phyloP scores from a whole-genome alignment of 768 basidiomycete genomes.

The Amanita inopinata region DNA sequence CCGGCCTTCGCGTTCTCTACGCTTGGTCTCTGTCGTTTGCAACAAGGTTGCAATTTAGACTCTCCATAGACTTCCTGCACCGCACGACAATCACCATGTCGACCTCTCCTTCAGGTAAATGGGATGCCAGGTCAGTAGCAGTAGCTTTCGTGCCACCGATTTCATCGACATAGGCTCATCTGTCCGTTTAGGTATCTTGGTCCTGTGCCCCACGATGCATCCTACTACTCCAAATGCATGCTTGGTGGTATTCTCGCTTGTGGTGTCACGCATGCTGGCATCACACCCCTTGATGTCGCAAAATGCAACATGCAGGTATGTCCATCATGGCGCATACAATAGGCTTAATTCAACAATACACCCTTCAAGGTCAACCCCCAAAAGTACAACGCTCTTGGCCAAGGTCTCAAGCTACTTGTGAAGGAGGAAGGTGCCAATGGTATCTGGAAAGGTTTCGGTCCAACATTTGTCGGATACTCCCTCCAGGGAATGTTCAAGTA shows the following conservation, averaged over 20 bases:
- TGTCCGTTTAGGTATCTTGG: conserved; percentile 42
- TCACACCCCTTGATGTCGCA: conserved; percentile 81
- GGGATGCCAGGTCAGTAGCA: conserved; percentile 57
- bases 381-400: conserved; percentile 63
- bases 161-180: conserved; percentile 2
- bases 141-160: background rate
- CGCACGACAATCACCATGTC: conserved; percentile 36
- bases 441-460: conserved; percentile 92
- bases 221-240: conserved; percentile 81
- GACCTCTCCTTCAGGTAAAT: conserved; percentile 44
- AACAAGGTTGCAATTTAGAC: conserved; percentile 14
- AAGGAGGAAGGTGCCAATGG: conserved; percentile 78
- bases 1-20: conserved; percentile 16
- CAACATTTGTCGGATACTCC: conserved; percentile 89
- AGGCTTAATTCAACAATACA: background rate
- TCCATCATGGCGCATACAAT: conserved; percentile 6
- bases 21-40: conserved; percentile 25
- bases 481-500: conserved; percentile 98
- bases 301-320: conserved; percentile 89
- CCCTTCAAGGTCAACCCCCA: conserved; percentile 53
- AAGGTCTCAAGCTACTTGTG: conserved; percentile 53
- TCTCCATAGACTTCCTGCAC: conserved; percentile 14
- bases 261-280: conserved; percentile 80
- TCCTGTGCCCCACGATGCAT: conserved; percentile 64
- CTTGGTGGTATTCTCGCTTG: conserved; percentile 83